These are phyloP conservation scores for Styphnolobium japonicum DNA, from an alignment of 306 rosid species.

Conservation along the genomic window DNA sequence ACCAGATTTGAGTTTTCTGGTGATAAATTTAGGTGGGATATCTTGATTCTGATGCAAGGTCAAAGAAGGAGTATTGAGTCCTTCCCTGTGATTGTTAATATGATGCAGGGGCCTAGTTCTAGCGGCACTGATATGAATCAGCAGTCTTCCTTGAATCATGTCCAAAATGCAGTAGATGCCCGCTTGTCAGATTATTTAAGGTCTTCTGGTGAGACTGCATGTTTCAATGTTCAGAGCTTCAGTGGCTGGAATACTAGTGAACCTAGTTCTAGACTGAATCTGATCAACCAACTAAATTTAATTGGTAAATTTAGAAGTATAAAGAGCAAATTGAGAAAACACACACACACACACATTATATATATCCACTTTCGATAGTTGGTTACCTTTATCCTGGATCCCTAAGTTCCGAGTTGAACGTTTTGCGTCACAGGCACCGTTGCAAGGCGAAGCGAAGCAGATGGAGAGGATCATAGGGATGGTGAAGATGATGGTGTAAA, in stretches of 20 bases:
- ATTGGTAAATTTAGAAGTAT: too few species aligned
- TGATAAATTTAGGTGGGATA: conserved; percentile 34
- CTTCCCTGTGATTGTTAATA: conserved; percentile 45
- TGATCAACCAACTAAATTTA: conserved; percentile 49
- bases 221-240: conserved; percentile 45
- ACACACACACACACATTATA: too few species aligned
- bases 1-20: conserved; percentile 19
- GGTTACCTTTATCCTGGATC: too few species aligned
- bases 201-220: conserved; percentile 51
- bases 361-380: too few species aligned
- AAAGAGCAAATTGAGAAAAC: too few species aligned
- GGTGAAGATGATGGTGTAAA: too few species aligned
- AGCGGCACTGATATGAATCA: conserved; percentile 54
- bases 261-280: conserved; percentile 51
- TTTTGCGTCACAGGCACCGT: too few species aligned
- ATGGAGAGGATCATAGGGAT: too few species aligned
- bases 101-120: conserved; percentile 59
- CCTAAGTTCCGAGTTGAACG: too few species aligned
- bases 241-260: conserved; percentile 61
- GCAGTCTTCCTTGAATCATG: conserved; percentile 50
- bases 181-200: conserved; percentile 55
- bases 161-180: conserved; percentile 51
- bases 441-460: too few species aligned
- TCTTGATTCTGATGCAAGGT: conserved; percentile 69
- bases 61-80: conserved; percentile 55